Base-by-base conservation (phyloP, 257 asterid genomes). In the Echium plantagineum region DNA sequence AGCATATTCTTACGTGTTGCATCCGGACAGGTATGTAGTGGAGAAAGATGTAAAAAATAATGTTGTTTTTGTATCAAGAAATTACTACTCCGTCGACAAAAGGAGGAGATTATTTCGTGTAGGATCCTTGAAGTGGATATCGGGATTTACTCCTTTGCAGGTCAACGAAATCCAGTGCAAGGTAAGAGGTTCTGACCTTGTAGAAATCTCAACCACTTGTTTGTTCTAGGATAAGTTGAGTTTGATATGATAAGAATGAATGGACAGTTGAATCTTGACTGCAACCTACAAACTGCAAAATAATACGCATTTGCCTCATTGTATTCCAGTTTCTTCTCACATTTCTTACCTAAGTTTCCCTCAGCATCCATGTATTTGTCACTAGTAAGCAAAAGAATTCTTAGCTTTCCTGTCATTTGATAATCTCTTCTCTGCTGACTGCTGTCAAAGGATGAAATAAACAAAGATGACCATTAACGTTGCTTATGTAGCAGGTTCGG, bases 61-160 rank as follows among this genome's bases (percentile, higher is more conserved):
- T 66, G 97, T 91, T 9, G 83, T 91, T 32, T 91, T 88, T 68
- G 98, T 84, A 49, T 91, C 98, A 59, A 81, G 98, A 80, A 88
- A 82, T 68, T 91, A 91, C 56, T 91, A 73, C 69, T 84, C 95
- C 4, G 80, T 72, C 21, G 94, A 91, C 77, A 91, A 91, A 78
- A 82, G 84, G 69, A 85, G 98, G 77, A 86, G 94, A 46, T 28
- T 74, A 66, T 91, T 88, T 69, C 75, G 94, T 63, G 97, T 82
- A 74, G 97, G 98, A 59, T 88, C 95, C 61, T 78, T 91, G 64
- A 85, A 87, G 74, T 91, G 97, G 97, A 77, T 88, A 42, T 72
- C 66, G 57, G 87, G 83, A 48, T 72, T 76, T 58, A 76, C 78
- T 63, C 88, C 90, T 20, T 30, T 54, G 52, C 80, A 70, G 69